Percentiles rank a stretch among this genome's conserved stretches.
Conservation (phyloP, 2,329 filamentous ascomycete genomes). For the Cercospora sp. region DNA sequence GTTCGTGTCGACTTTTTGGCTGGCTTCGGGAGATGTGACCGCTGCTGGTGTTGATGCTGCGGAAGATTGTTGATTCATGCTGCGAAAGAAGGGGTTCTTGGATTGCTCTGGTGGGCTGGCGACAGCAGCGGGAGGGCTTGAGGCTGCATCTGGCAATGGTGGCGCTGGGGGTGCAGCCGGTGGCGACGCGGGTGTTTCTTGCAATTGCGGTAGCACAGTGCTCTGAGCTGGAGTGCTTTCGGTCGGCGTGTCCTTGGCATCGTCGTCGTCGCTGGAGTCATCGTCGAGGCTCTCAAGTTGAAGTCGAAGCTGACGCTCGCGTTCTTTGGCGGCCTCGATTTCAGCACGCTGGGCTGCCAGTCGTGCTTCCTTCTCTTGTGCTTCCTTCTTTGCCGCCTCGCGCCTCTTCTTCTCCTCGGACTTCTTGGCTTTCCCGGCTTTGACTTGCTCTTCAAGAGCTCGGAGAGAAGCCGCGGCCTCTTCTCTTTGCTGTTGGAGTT, state of each 20-base stretch:
- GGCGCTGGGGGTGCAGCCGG: constrained; percentile 46
- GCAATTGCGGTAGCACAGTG: constrained; percentile 53
- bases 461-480: constrained; percentile 80
- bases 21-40: constrained; percentile 41
- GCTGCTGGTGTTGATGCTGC: constrained; percentile 45
- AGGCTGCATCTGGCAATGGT: constrained; percentile 26
- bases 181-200: constrained; percentile 51
- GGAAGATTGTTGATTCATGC: constrained; percentile 64
- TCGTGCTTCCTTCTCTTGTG: constrained; percentile 84
- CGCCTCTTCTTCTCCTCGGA: constrained; percentile 92
- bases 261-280: constrained; percentile 68
- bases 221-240: constrained; percentile 61
- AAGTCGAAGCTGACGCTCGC: constrained; percentile 83
- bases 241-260: constrained; percentile 67
- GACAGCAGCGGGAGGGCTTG: constrained; percentile 34
- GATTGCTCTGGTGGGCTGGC: constrained; percentile 67
- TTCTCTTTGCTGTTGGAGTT: constrained; percentile 75
- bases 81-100: constrained; percentile 93
- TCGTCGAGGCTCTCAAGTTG: constrained; percentile 79
- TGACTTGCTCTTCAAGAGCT: constrained; percentile 90
- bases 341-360: constrained; percentile 84
- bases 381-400: constrained; percentile 81
- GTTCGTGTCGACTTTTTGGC: constrained; percentile 70
- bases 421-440: constrained; percentile 90
- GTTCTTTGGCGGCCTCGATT: constrained; percentile 85